Evolutionary conservation across 129 eudicot species (phyloP).

Genomic region (Centrapalus pauciflorus): DNA sequence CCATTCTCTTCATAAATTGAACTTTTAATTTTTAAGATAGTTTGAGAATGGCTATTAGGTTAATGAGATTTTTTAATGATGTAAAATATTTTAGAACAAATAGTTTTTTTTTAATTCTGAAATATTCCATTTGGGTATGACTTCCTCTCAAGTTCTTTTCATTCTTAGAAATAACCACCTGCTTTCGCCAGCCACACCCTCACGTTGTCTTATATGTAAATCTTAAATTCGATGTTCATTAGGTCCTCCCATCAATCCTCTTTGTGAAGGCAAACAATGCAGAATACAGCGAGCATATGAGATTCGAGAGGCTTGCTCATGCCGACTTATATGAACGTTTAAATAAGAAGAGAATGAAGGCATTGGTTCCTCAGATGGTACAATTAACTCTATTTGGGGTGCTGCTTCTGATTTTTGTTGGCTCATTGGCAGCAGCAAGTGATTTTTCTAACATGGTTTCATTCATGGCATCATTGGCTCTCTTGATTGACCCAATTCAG

Average conservation of each 20-base stretch:
- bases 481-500: constrained; percentile 86
- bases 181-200: too few species aligned
- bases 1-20: not conserved
- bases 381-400: constrained; percentile 62
- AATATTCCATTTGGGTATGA: not conserved
- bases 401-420: constrained; percentile 44
- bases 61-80: too few species aligned
- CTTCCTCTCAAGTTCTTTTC: not conserved
- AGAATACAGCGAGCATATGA: constrained; percentile 59
- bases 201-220: not conserved
- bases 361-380: constrained; percentile 77
- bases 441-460: constrained; percentile 60
- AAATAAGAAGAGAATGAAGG: constrained; percentile 79
- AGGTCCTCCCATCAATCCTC: constrained; percentile 86
- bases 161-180: not conserved
- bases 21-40: not conserved
- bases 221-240: constrained; percentile 18
- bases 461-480: constrained; percentile 75
- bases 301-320: constrained; percentile 71
- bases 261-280: constrained; percentile 92
- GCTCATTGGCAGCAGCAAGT: constrained; percentile 47
- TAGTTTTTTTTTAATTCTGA: too few species aligned
- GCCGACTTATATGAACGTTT: constrained; percentile 46
- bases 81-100: too few species aligned
- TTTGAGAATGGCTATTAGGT: too few species aligned